Evolutionary conservation across 805 yeast genomes (phyloP).

Genomic region (Metschnikowia lochheadii): DNA sequence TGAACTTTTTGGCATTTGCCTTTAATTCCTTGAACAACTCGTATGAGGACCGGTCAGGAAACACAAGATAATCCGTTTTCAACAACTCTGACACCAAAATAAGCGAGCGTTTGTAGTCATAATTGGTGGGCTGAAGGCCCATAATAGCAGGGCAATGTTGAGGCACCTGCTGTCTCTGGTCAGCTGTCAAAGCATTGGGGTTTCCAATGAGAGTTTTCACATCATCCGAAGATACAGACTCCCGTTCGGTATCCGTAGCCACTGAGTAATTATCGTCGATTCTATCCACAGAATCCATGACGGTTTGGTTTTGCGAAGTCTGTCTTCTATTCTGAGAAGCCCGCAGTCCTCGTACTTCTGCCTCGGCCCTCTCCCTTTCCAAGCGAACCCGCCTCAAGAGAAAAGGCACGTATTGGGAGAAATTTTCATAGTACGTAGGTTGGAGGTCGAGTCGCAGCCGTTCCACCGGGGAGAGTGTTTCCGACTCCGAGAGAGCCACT

Average conservation of each 20-base stretch:
- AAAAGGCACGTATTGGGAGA: conserved; percentile 35
- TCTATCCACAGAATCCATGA: not conserved
- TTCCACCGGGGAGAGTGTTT: conserved; percentile 26
- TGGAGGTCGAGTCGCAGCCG: conserved; percentile 32
- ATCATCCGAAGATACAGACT: conserved; percentile 2
- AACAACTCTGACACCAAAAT: conserved; percentile 33
- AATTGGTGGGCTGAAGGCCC: conserved; percentile 20
- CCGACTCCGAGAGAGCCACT: conserved; percentile 33
- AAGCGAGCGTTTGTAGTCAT: conserved; percentile 26
- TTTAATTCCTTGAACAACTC: conserved; percentile 27
- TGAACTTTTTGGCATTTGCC: conserved; percentile 19
- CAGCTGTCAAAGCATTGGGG: not conserved
- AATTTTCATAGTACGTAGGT: conserved; percentile 34
- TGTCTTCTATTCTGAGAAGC: not conserved
- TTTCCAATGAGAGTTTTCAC: conserved; percentile 2
- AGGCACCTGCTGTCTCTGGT: not conserved
- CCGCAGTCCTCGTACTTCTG: not conserved
- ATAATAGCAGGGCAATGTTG: conserved; percentile 13
- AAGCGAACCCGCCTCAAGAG: conserved; percentile 29
- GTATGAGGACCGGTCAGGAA: conserved; percentile 29
- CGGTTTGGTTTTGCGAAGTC: not conserved
- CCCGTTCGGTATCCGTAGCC: conserved; percentile 3
- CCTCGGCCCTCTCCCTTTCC: conserved; percentile 7
- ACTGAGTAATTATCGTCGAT: not conserved
- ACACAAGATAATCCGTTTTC: conserved; percentile 26